Evolutionary conservation across 148 eudicot genomes (phyloP).

Genomic region (Vaccinium myrtillus): DNA sequence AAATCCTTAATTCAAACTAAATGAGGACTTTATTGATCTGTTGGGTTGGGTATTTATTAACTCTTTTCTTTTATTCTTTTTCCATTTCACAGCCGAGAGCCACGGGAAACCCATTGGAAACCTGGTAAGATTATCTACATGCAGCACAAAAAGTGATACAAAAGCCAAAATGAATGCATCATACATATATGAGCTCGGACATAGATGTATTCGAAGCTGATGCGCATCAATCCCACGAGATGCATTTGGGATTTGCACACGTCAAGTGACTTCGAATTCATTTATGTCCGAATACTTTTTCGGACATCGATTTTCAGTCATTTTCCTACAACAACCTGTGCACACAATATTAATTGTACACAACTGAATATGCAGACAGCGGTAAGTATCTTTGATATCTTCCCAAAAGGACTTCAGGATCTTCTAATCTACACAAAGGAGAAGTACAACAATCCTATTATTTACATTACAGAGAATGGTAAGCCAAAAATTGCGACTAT

Average conservation of each 20-base stretch:
- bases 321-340: too few relatives aligned
- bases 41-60: not conserved
- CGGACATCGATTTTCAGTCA: too few relatives aligned
- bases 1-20: not conserved
- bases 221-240: too few relatives aligned
- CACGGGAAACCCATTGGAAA: not conserved
- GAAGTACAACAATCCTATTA: constrained; percentile 22
- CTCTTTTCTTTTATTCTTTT: not conserved
- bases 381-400: not conserved
- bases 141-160: not conserved
- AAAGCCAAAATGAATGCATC: not conserved
- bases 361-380: constrained; percentile 6
- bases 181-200: not conserved
- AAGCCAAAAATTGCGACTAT: not conserved
- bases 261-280: too few relatives aligned
- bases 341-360: not conserved
- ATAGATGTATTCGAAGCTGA: too few relatives aligned
- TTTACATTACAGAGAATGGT: constrained; percentile 28
- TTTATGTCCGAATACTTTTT: too few relatives aligned
- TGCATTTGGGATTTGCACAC: too few relatives aligned
- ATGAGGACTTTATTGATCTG: not conserved
- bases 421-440: constrained; percentile 24
- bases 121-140: not conserved
- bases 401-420: constrained; percentile 18
- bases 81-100: not conserved